A percentile compares a stretch with the other conserved stretches of the same genome.
These are phyloP conservation scores for Neoboletus subvelutipes DNA, from an alignment of 768 basidiomycete genomes.

Conservation along the genomic window DNA sequence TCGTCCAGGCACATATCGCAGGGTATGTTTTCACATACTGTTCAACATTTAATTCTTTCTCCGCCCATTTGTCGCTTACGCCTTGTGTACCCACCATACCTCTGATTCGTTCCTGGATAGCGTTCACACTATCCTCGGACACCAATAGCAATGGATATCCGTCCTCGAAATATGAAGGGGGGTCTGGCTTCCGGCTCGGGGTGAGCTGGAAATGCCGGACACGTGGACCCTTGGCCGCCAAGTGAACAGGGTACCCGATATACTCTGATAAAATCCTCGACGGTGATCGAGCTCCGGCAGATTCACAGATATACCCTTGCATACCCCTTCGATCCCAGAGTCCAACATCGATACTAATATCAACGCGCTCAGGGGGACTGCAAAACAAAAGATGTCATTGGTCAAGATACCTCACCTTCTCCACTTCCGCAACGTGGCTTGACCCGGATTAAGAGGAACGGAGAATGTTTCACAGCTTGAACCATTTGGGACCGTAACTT, in stretches of 20 bases:
- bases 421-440: conserved; percentile 53
- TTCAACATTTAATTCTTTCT: conserved; percentile 52
- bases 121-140: conserved; percentile 62
- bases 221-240: conserved; percentile 65
- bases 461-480: conserved; percentile 57
- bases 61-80: conserved; percentile 52
- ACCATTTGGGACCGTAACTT: conserved; percentile 60
- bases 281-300: conserved; percentile 41
- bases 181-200: conserved; percentile 49
- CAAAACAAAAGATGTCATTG: background rate
- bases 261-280: conserved; percentile 60
- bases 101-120: conserved; percentile 49
- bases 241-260: conserved; percentile 57
- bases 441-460: conserved; percentile 56
- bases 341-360: conserved; percentile 49
- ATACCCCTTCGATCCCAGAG: conserved; percentile 48
- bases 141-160: conserved; percentile 67
- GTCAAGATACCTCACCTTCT: conserved; percentile 42
- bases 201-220: conserved; percentile 54
- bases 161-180: conserved; percentile 62
- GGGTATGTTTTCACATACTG: conserved; percentile 41
- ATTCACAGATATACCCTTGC: conserved; percentile 67
- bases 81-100: conserved; percentile 48
- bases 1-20: background rate
- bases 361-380: conserved; percentile 1